Base-by-base conservation (phyloP, 306 rosid genomes). In the Trifolium repens region DNA sequence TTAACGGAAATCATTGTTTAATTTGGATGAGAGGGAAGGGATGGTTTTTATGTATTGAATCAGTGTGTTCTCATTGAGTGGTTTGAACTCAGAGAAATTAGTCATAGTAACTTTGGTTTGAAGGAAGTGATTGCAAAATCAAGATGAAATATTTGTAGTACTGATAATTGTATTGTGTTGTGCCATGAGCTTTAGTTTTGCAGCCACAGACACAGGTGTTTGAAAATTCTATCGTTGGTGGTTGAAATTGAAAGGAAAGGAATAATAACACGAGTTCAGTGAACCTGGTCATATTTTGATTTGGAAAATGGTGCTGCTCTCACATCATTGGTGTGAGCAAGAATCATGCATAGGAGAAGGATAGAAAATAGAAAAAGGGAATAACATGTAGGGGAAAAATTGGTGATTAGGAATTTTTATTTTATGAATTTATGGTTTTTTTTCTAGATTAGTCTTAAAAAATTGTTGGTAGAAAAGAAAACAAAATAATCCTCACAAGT, bases 11-110 rank as follows among this genome's bases (percentile, higher is more conserved):
- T 82, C 83, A 72, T 76, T 70, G 6, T 37, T 87, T 35, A 91
- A 84, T 73, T 81, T 84, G 34, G 96, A 89, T 11, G 89, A 87
- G 66, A 91, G 89, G 30, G 86, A 34, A 19, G 98, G 96, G 4
- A 85, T 82, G 58, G 84, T 61, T 83, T 85, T 85, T 12, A 94
- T 84, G 89, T 94, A 94, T 22, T 94, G 91, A 5, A 86, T 76
- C 17, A 94, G 77, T 5, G 82, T 58, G 69, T 77, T 82, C 66
- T 91, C 97, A 43, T 94, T 60, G 71, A 94, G 87, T 3, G 91
- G 88, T 12, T 73, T 77, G 72, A 84, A 90, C 75, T 90, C 91
- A 0, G 90, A 74, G 74, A 88, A 94, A 24, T 26, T 58, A 66
- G 85, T 69, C 97, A 91, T 34, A 1, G 26, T 9, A 9, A 61